A percentile compares a stretch with the other conserved stretches of the same genome.
Conservation (phyloP, 805 yeast genomes). For the Ogataea nonfermentans region DNA sequence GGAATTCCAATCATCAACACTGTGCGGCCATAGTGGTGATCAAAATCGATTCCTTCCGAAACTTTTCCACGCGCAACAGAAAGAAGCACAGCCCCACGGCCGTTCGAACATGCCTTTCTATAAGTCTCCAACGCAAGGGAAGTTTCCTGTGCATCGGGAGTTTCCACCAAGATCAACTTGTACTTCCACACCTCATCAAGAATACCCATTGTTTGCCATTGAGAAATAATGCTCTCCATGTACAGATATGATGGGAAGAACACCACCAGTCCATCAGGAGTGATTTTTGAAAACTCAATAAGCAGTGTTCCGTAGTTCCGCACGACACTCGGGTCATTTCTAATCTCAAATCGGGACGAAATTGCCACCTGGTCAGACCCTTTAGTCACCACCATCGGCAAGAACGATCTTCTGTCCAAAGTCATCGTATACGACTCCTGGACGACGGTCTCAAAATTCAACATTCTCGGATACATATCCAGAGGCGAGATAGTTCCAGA, state of each 20-base stretch:
- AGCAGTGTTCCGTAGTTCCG: conserved; percentile 92
- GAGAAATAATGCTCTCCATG: conserved; percentile 96
- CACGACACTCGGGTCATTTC: conserved; percentile 97
- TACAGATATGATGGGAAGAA: conserved; percentile 96
- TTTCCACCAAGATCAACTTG: conserved; percentile 90
- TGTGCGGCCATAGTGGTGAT: conserved; percentile 96
- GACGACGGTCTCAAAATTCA: conserved; percentile 87
- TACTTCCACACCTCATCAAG: conserved; percentile 98
- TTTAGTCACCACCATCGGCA: conserved; percentile 94
- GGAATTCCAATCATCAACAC: conserved; percentile 99
- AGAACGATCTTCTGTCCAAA: conserved; percentile 82
- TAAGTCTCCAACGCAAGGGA: conserved; percentile 93
- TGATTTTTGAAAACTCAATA: conserved; percentile 88
- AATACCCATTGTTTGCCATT: conserved; percentile 99
- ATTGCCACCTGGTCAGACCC: conserved; percentile 98
- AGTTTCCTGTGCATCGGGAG: conserved; percentile 99
- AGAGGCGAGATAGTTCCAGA: conserved; percentile 98
- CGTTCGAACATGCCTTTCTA: conserved; percentile 94
- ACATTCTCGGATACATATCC: conserved; percentile 98
- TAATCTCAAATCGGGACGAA: conserved; percentile 90
- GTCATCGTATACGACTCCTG: conserved; percentile 98
- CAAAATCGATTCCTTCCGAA: conserved; percentile 98
- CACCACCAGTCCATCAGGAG: conserved; percentile 98
- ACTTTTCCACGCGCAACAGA: conserved; percentile 99
- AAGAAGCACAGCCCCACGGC: conserved; percentile 93